Conservation (phyloP, 805 yeast genomes). For the Priceomyces melissophilus region DNA sequence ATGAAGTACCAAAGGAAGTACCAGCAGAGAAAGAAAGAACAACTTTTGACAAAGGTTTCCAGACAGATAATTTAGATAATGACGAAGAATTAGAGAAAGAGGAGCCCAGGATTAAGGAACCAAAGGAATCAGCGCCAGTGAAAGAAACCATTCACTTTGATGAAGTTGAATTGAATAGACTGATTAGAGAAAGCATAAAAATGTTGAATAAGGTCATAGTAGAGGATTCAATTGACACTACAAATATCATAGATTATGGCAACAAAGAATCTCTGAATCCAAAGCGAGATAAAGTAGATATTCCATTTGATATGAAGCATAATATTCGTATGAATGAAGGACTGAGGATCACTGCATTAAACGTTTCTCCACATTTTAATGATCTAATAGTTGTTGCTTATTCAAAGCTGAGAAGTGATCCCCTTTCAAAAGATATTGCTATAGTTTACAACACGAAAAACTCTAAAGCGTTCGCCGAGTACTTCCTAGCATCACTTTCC, state of each 20-base stretch:
- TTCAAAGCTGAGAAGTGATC: conserved; percentile 1
- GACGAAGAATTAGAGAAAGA: conserved; percentile 1
- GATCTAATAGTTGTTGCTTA: conserved; percentile 27
- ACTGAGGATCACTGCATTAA: conserved; percentile 20
- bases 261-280: not conserved
- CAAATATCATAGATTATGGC: conserved; percentile 3
- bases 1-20: not conserved
- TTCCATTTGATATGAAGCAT: conserved; percentile 1
- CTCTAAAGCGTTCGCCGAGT: conserved; percentile 26
- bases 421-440: conserved; percentile 21
- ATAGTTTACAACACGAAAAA: conserved; percentile 30
- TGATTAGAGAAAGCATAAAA: conserved; percentile 21
- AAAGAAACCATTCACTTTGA: conserved; percentile 9
- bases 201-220: conserved; percentile 18
- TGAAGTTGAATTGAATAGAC: conserved; percentile 17
- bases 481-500: conserved; percentile 40
- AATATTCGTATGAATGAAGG: conserved; percentile 2
- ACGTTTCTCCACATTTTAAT: conserved; percentile 29
- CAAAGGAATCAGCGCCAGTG: not conserved
- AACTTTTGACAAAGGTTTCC: conserved; percentile 23
- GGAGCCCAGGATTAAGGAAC: not conserved
- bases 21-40: conserved; percentile 7
- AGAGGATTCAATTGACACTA: conserved; percentile 8
- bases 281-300: not conserved
- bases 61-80: conserved; percentile 6